Evolutionary conservation across 768 basidiomycete species (phyloP), one percentile per base, ranked within the genome.

Genomic region (Tubosaeta sp.): DNA sequence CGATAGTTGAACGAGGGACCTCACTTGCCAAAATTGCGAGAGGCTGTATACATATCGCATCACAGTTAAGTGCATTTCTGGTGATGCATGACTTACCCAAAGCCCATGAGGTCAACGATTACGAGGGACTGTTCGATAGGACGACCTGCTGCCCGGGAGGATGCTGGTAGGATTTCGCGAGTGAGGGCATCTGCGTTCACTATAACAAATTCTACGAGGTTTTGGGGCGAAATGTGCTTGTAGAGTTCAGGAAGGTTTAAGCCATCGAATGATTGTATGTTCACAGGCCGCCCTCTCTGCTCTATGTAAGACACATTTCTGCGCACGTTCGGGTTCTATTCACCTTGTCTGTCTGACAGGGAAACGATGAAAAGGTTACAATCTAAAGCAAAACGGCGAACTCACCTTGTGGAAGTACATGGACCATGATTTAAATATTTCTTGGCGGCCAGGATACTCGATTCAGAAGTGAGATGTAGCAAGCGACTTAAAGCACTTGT

Each of bases 341-440:
- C 47, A 83, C 84, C 76, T 86, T 88, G 69, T 89, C 86, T 43
- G 81, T 84, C 82, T 86, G 18, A 42, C 48, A 16, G 18, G 21
- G 25, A 42, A 42, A 36, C 3, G 19, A 53, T 11, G 1, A 48
- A 34, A 18, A 24, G 12, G 48, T 7, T 11, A 7, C 44, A 21
- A 1, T 12, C 16, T 19, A 13, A 10, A 27, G 9, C n/a, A 29
- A 40, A 30, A 31, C 4, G 44, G 30, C 8, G 21, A 22, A 52
- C 76, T 27, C 45, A 80, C 85, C 72, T 87, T 88, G 66, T 90
- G 87, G 58, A 86, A 88, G 57, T 79, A 87, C 73, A 88, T 78
- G 3, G 86, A 86, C 87, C 87, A 90, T 54, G 78, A 82, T 46
- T 85, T 79, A 56, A 87, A 87, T 7, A 89, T 80, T 1, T 77